Evolutionary conservation across 306 rosid species (phyloP).

Genomic region (Lablab purpureus): DNA sequence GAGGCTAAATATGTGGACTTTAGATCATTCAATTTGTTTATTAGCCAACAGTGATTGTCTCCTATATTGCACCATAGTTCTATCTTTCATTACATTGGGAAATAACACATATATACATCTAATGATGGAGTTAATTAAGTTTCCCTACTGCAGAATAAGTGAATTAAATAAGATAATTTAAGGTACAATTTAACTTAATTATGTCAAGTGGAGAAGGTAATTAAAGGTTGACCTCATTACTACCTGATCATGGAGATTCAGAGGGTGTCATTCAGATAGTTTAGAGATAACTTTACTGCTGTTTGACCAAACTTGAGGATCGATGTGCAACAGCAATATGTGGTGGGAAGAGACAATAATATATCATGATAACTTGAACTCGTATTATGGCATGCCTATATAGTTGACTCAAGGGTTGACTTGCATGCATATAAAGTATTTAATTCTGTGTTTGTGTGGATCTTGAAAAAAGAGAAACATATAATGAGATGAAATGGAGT

Average conservation of each 20-base stretch:
- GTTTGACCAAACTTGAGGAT: neutral
- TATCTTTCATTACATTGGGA: neutral
- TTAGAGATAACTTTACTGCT: conserved; percentile 7
- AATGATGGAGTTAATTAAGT: neutral
- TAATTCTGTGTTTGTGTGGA: neutral
- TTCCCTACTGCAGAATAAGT: neutral
- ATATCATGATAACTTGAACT: neutral
- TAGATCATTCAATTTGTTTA: neutral
- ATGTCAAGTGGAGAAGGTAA: neutral
- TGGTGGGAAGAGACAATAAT: neutral
- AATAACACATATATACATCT: neutral
- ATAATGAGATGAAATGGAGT: neutral
- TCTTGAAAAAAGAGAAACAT: neutral
- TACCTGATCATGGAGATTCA: neutral
- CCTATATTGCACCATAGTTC: neutral
- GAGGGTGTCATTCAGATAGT: neutral
- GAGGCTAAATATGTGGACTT: neutral
- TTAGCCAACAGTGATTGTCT: neutral
- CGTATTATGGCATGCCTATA: conserved; percentile 21
- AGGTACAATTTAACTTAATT: neutral
- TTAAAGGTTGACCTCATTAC: conserved; percentile 1
- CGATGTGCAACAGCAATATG: neutral
- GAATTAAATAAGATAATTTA: neutral
- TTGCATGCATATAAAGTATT: conserved; percentile 2
- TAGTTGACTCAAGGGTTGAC: conserved; percentile 27